Evolutionary conservation across 192 early-diverging fungal genomes (phyloP).

Genomic region (Backusella luteola): DNA sequence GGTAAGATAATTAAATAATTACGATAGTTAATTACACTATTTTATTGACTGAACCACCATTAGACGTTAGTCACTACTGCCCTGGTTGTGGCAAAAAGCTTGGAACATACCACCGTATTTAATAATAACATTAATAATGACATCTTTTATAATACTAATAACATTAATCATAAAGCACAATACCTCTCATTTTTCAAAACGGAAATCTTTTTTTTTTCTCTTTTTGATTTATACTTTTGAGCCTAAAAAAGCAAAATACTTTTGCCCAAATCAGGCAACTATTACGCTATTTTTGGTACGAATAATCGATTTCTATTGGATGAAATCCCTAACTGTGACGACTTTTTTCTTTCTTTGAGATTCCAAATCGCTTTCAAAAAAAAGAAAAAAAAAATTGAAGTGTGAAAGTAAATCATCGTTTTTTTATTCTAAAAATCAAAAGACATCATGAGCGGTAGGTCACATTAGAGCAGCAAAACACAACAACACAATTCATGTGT

Average conservation of each 20-base stretch:
- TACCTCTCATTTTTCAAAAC: background rate
- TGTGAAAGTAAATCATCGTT: background rate
- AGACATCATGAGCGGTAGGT: background rate
- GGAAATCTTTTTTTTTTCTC: too few relatives aligned
- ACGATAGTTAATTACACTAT: background rate
- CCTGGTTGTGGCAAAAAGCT: slow-evolving; percentile 11
- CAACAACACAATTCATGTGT: too few relatives aligned
- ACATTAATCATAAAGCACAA: background rate
- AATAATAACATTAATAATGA: background rate
- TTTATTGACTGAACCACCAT: background rate
- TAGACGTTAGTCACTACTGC: slow-evolving; percentile 18
- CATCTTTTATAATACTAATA: background rate
- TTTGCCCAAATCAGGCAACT: background rate
- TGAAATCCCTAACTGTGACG: background rate
- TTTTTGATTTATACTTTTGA: background rate
- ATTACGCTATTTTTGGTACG: background rate
- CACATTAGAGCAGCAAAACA: background rate
- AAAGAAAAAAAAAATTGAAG: background rate
- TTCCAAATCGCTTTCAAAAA: background rate
- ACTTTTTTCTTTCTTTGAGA: background rate
- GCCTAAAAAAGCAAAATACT: background rate
- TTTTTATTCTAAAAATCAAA: background rate
- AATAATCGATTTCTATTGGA: background rate
- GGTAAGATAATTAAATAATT: background rate
- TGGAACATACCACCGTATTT: background rate